Percentiles rank a stretch among this genome's conserved stretches.
phyloP scores from a whole-genome alignment of 2,329 filamentous ascomycete genomes.

The Xylaria sp. region DNA sequence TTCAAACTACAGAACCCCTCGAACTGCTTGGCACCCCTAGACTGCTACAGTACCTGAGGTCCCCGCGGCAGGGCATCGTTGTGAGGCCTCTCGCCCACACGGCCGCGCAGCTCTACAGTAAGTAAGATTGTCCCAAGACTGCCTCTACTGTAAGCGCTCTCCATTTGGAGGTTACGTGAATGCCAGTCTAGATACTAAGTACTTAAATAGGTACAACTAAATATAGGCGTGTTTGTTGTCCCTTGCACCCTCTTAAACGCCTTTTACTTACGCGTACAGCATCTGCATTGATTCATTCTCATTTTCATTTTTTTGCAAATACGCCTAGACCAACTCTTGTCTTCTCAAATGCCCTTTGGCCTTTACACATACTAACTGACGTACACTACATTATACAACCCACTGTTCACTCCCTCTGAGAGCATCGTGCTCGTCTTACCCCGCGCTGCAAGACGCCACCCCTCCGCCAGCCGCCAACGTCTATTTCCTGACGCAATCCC shows the following conservation, averaged over 20 bases:
- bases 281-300: neutral
- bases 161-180: neutral
- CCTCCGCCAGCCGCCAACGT: neutral
- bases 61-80: too few species aligned
- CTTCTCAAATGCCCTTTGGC: neutral
- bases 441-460: neutral
- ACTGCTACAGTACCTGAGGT: too few species aligned
- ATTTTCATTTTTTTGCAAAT: too few species aligned
- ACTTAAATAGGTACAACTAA: too few species aligned
- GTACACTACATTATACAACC: too few species aligned
- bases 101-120: too few species aligned
- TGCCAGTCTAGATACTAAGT: too few species aligned
- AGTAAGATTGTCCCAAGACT: too few species aligned
- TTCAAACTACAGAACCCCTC: neutral
- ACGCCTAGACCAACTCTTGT: too few species aligned
- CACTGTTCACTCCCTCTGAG: too few species aligned
- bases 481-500: neutral
- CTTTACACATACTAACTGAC: neutral
- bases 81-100: conserved; percentile 41
- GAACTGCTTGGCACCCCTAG: too few species aligned
- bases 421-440: neutral
- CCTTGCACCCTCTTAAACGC: conserved; percentile 7
- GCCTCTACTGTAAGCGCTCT: conserved; percentile 20
- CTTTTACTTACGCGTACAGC: neutral
- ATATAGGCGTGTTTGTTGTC: too few species aligned